phyloP scores from a whole-genome alignment of 2,329 filamentous ascomycete genomes.

The Botrytis elliptica region DNA sequence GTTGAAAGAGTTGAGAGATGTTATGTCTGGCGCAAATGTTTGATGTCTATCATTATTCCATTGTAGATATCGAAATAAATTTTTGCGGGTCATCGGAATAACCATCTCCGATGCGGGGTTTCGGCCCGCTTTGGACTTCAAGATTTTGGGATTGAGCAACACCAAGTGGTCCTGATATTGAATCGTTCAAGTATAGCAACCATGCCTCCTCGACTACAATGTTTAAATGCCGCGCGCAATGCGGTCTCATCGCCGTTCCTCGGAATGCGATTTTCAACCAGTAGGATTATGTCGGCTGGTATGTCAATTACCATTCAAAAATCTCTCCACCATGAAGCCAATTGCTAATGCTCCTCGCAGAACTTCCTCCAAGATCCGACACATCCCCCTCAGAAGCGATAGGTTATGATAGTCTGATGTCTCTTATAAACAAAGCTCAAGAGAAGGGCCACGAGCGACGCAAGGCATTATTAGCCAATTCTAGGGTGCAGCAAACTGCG shows the following conservation, averaged over 20 bases:
- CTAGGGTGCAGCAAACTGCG: not conserved
- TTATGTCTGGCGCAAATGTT: slow-evolving; percentile 1
- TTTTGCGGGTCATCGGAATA: slow-evolving; percentile 14
- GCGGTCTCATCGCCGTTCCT: slow-evolving; percentile 21
- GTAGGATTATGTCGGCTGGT: slow-evolving; percentile 31
- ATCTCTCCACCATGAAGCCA: not conserved
- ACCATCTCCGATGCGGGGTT: not conserved
- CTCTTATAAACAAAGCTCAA: not conserved
- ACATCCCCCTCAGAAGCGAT: not conserved
- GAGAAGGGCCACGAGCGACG: not conserved
- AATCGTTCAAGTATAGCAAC: slow-evolving; percentile 21
- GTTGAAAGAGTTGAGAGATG: not conserved
- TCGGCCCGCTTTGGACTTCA: slow-evolving; percentile 8
- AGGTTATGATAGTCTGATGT: not conserved
- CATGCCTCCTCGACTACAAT: slow-evolving; percentile 37
- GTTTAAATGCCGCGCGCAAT: slow-evolving; percentile 31
- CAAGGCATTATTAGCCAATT: not conserved
- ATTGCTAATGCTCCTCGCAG: not conserved
- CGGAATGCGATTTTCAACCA: slow-evolving; percentile 34
- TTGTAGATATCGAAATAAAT: slow-evolving; percentile 1
- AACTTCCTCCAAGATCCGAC: not conserved
- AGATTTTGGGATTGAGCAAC: slow-evolving; percentile 10
- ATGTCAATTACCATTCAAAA: slow-evolving; percentile 13
- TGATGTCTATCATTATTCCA: not conserved
- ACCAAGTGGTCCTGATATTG: slow-evolving; percentile 17